Evolutionary conservation across 1,139 yeast genomes (phyloP), one percentile per base, ranked within the genome.

Genomic region (Suhomyces coccinellae): DNA sequence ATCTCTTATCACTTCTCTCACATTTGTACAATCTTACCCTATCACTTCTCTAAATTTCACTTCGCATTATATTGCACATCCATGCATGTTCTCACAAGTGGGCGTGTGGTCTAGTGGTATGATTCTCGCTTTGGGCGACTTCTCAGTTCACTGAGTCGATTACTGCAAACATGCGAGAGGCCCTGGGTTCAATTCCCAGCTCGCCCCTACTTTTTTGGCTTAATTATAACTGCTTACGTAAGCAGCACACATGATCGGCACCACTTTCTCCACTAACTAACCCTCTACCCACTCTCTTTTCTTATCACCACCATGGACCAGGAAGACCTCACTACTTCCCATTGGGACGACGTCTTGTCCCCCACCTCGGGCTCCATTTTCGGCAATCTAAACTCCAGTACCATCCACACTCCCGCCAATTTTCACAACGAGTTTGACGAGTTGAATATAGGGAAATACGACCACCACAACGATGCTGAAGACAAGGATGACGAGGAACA

Each of bases 301-400:
- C 13, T 12, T 12, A 26, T 3, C 27, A 4, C 6, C 24, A 14
- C 33, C 10, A 60, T 60, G 63, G 65, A 47, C 20, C 49, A 60
- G 29, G 65, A 62, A 29, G 65, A 61, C 38, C 58, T 62, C 38
- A 59, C 63, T 3, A 63, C 65, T 6, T 61, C 65, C n/a, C 63
- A 58, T 36, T 62, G 66, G 66, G 66, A 60, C 40, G 65, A 60
- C 34, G 62, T 61, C 8, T 46, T 59, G 27, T 43, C 58, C 15
- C 58, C 63, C 11, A 27, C 45, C 33, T 34, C 40, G 6, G 34
- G 29, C 13, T 47, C 55, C 31, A 49, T 46, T 24, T 49, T 52
- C 27, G 50, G 47, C 22, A 43, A 48, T 32, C 26, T 47, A 40
- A 43, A 43, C 33, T 11, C 33, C 27, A 38, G 44, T 14, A 27